Evolutionary conservation across 148 eudicot species (phyloP), one percentile per base, ranked within the genome.

Genomic region (Rhododendron griersonianum): DNA sequence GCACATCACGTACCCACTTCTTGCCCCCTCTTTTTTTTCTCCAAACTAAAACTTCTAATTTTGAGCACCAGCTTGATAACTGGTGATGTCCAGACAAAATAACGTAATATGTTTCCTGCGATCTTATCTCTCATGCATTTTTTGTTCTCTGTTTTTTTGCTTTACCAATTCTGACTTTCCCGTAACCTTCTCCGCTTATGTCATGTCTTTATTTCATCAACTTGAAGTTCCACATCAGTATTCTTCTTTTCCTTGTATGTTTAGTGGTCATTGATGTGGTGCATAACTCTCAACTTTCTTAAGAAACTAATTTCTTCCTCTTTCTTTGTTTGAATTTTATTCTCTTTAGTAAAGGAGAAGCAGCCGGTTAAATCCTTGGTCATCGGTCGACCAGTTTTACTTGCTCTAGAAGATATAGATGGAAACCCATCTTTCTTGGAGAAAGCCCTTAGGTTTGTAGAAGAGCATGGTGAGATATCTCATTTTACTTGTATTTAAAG

Each of bases 391-490:
- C 98, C 98, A 55, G 90, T 95, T 84, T 90, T 95, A 89, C 96
- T 95, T 87, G 98, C 98, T 83, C 89, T 96, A 86, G 98, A 97
- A 93, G 98, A 97, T 88, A 89, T 95, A 81, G 99, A 97, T 83
- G 99, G 99, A 86, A 92, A 96, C 80, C 98, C 99, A 81, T 93
- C 99, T 76, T 97, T 97, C 87, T 75, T 97, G 88, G 99, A 97
- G 89, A 97, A 97, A 90, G 98, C 98, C 84, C 98, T 95, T 59
- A 90, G 91, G 87, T 97, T 91, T 89, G 88, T 94, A 35, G 99
- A 97, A 88, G 88, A 88, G 30, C 92, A 93, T 85, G 99, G 99
- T 97, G 86, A 86, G 90, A 69, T 78, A 80, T 85, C 85, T 85
- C 41, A 84, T 78, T 84, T 44, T n/a, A 78, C 47, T 82, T 67